These are phyloP conservation scores for Cladobotryum protrusum DNA, from an alignment of 2,329 filamentous ascomycete genomes.

Conservation along the genomic window DNA sequence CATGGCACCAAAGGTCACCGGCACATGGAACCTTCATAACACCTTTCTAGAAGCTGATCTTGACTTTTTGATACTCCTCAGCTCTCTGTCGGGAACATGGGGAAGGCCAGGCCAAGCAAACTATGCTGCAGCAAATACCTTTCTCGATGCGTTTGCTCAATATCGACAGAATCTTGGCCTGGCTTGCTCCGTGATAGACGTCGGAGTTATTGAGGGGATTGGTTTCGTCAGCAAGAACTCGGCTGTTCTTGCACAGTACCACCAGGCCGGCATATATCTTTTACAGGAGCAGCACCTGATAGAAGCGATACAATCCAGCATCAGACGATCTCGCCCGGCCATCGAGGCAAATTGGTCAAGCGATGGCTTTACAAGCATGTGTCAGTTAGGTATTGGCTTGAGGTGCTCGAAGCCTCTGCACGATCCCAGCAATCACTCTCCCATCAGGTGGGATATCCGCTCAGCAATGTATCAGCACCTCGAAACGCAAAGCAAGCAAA, in stretches of 20 bases:
- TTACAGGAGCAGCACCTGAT: constrained; percentile 15
- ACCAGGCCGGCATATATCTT: constrained; percentile 4
- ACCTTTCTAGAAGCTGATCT: constrained; percentile 10
- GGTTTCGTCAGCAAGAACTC: constrained; percentile 17
- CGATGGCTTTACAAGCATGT: not conserved
- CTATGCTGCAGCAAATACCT: constrained; percentile 36
- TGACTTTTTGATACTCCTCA: constrained; percentile 30
- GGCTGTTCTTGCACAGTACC: not conserved
- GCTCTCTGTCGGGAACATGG: constrained; percentile 25
- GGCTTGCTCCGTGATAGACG: constrained; percentile 25
- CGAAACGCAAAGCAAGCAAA: not conserved
- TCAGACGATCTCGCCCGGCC: not conserved
- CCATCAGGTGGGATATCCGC: not conserved
- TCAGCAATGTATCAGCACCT: not conserved
- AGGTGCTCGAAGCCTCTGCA: not conserved
- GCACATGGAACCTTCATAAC: too few species aligned
- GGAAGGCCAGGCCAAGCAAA: constrained; percentile 30
- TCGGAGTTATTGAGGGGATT: constrained; percentile 28
- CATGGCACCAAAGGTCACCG: too few species aligned
- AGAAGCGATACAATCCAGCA: constrained; percentile 3
- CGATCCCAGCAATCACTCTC: not conserved
- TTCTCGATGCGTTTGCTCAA: constrained; percentile 29
- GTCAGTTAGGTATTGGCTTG: not conserved
- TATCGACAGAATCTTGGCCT: constrained; percentile 22
- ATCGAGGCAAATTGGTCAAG: not conserved